Conservation (phyloP, 164 flowering plant genomes). For the Pachysandra terminalis region DNA sequence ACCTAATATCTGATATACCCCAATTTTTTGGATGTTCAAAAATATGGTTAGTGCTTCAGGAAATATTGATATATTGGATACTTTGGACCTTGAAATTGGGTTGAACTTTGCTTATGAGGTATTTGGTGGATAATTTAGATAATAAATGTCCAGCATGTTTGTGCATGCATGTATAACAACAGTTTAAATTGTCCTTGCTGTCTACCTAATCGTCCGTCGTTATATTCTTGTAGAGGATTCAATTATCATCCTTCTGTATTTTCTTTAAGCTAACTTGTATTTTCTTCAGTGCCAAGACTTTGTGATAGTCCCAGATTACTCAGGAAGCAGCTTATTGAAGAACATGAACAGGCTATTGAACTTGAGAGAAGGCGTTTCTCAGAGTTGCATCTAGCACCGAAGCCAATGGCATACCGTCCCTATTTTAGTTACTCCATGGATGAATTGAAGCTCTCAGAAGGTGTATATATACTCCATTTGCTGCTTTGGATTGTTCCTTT, state of each 20-base stretch:
- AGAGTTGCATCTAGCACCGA: conserved; percentile 40
- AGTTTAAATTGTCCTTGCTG: too few species aligned
- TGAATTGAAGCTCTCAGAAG: conserved; percentile 40
- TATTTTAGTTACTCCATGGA: conserved; percentile 45
- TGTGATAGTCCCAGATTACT: conserved; percentile 45
- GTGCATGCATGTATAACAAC: neutral
- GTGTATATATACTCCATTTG: conserved; percentile 21
- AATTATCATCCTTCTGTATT: neutral
- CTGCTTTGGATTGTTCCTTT: neutral
- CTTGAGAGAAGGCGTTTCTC: conserved; percentile 47
- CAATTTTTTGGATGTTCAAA: neutral
- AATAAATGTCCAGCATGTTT: neutral
- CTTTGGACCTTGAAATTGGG: neutral
- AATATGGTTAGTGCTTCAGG: neutral
- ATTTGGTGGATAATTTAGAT: too few species aligned
- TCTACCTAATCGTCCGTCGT: neutral
- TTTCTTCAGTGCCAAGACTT: conserved; percentile 34
- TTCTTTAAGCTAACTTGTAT: neutral
- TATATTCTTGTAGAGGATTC: neutral
- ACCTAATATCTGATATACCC: neutral
- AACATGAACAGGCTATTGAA: conserved; percentile 54
- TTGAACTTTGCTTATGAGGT: neutral
- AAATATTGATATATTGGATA: neutral
- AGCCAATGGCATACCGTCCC: conserved; percentile 24
- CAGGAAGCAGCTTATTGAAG: conserved; percentile 50